Conservation (phyloP, 371 early-diverging fungal genomes). For the Mucor racemosus region DNA sequence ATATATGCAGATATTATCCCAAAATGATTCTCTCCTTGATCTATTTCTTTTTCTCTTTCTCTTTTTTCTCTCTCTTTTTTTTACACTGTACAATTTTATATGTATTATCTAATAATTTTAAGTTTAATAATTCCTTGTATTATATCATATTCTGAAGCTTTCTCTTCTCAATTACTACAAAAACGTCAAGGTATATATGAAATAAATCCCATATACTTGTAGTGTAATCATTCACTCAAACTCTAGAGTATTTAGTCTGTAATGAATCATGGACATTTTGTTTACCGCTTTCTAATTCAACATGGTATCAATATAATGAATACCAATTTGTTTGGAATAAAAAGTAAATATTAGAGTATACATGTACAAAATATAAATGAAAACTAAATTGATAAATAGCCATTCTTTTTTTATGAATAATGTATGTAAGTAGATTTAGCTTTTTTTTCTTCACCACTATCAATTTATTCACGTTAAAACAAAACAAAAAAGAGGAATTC, state of each 20-base stretch:
- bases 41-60: background rate
- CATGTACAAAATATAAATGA: background rate
- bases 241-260: slow-evolving; percentile 4
- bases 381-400: background rate
- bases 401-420: slow-evolving; percentile 17
- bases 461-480: no score
- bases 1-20: background rate
- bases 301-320: slow-evolving; percentile 31
- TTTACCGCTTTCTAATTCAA: slow-evolving; percentile 20
- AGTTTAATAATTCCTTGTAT: background rate
- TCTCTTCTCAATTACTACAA: background rate
- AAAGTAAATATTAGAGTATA: slow-evolving; percentile 24
- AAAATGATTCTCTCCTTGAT: background rate
- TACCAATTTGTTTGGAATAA: slow-evolving; percentile 27
- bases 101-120: background rate
- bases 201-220: no score
- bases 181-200: slow-evolving; percentile 5
- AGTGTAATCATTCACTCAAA: background rate
- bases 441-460: no score
- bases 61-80: background rate
- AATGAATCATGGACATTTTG: slow-evolving; percentile 22
- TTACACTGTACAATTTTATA: background rate
- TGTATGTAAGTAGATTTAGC: slow-evolving; percentile 15
- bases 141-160: background rate
- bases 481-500: background rate